These are phyloP conservation scores for Boletus sensibilis DNA, from an alignment of 768 basidiomycete species.

Conservation along the genomic window DNA sequence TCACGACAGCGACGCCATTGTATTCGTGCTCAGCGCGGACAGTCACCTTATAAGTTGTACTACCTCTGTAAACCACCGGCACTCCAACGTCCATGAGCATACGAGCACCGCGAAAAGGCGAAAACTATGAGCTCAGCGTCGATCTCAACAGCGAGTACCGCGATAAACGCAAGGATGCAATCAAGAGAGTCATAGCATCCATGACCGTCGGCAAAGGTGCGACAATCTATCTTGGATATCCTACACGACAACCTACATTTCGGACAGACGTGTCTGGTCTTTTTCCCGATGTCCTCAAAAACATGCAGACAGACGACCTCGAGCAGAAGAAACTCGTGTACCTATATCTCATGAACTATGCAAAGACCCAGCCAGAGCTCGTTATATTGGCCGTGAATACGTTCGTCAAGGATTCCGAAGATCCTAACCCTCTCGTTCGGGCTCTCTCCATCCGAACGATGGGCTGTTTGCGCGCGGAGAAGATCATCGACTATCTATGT, in stretches of 20 bases:
- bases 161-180: slow-evolving; percentile 96
- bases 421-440: slow-evolving; percentile 93
- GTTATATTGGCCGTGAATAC: slow-evolving; percentile 99
- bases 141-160: slow-evolving; percentile 97
- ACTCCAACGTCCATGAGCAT: slow-evolving; percentile 37
- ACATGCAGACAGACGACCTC: slow-evolving; percentile 99
- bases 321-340: slow-evolving; percentile 99
- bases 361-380: slow-evolving; percentile 97
- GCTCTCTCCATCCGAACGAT: slow-evolving; percentile 97
- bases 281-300: slow-evolving; percentile 98
- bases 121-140: slow-evolving; percentile 95
- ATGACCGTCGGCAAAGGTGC: slow-evolving; percentile 99
- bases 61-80: neutral
- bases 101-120: slow-evolving; percentile 72
- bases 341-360: slow-evolving; percentile 98
- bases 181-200: slow-evolving; percentile 95
- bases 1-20: neutral
- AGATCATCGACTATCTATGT: slow-evolving; percentile 98
- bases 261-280: slow-evolving; percentile 81
- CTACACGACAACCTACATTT: slow-evolving; percentile 6
- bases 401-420: slow-evolving; percentile 96
- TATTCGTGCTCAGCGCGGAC: neutral
- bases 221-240: slow-evolving; percentile 15
- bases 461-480: slow-evolving; percentile 95
- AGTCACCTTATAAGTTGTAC: neutral